Conservation (phyloP, 108 stramenopile species). For the Schizochytrium sp. region DNA sequence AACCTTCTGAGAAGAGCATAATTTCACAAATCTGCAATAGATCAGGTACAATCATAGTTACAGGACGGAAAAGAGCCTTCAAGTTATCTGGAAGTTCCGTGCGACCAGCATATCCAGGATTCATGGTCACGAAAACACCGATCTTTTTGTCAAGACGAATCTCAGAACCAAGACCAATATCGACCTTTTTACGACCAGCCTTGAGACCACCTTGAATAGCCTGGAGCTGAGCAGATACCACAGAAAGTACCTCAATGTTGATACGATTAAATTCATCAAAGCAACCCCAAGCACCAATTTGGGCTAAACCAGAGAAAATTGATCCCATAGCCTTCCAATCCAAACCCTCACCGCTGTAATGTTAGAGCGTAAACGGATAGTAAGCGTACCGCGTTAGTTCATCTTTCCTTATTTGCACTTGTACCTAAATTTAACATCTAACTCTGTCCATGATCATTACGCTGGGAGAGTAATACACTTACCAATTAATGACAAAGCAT, state of each 20-base stretch:
- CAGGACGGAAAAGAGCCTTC: constrained; percentile 82
- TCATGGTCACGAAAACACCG: constrained; percentile 85
- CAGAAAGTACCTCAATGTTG: constrained; percentile 84
- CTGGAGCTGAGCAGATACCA: constrained; percentile 80
- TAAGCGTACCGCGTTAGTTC: background rate
- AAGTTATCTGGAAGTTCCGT: constrained; percentile 84
- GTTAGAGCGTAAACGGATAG: constrained; percentile 10
- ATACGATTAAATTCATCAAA: constrained; percentile 86
- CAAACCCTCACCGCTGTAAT: constrained; percentile 75
- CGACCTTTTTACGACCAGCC: constrained; percentile 73
- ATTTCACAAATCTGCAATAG: constrained; percentile 82
- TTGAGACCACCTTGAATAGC: constrained; percentile 81
- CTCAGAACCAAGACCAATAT: constrained; percentile 77
- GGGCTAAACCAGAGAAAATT: constrained; percentile 74
- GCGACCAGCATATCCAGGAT: constrained; percentile 82
- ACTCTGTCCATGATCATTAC: no score
- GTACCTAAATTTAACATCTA: no score
- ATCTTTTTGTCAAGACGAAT: constrained; percentile 77
- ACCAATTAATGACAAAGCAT: constrained; percentile 81
- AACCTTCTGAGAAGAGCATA: constrained; percentile 85
- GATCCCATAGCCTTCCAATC: constrained; percentile 80
- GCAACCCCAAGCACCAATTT: constrained; percentile 84
- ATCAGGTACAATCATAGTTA: constrained; percentile 84
- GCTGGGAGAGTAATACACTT: background rate
- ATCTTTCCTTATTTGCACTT: no score